Conservation (phyloP, 768 basidiomycete species). For the Trametes cubensis region DNA sequence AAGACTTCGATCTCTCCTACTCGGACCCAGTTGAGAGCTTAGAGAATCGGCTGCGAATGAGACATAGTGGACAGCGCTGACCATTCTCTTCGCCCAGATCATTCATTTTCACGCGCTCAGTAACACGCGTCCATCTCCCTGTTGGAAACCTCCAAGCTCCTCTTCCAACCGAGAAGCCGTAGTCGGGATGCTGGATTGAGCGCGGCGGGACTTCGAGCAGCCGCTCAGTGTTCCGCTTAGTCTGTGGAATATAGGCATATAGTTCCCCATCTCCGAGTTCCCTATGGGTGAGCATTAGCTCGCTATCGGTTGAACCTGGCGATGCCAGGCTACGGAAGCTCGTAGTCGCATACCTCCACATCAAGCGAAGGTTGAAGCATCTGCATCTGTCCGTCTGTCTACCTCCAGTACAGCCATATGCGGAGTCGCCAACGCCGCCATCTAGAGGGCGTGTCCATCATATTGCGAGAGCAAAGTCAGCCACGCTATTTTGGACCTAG, state of each 20-base stretch:
- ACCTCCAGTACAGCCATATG: constrained; percentile 73
- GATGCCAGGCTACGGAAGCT: not conserved
- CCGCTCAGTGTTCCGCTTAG: constrained; percentile 42
- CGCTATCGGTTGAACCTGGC: not conserved
- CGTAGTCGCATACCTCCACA: constrained; percentile 63
- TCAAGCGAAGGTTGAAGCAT: constrained; percentile 70
- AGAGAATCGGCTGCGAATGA: constrained; percentile 3
- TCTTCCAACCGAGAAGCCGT: constrained; percentile 67
- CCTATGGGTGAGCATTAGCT: constrained; percentile 35
- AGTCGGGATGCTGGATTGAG: constrained; percentile 56
- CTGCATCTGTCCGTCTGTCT: constrained; percentile 60
- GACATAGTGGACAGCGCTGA: constrained; percentile 26
- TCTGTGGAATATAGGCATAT: constrained; percentile 70
- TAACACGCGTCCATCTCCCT: constrained; percentile 61
- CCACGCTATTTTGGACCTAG: too few species aligned
- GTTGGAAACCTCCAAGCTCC: constrained; percentile 59
- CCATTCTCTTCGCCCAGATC: constrained; percentile 61
- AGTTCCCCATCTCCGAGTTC: constrained; percentile 59
- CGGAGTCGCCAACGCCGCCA: constrained; percentile 56
- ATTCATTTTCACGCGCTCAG: constrained; percentile 73
- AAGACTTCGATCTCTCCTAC: constrained; percentile 68
- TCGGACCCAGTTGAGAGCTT: not conserved
- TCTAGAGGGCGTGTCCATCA: constrained; percentile 34
- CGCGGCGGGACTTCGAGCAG: constrained; percentile 52
- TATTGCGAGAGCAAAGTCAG: too few species aligned